A percentile compares a stretch with the other conserved stretches of the same genome.
These are phyloP conservation scores for Carex arenaria DNA, from an alignment of 202 grass and related monocot species.

Conservation along the genomic window DNA sequence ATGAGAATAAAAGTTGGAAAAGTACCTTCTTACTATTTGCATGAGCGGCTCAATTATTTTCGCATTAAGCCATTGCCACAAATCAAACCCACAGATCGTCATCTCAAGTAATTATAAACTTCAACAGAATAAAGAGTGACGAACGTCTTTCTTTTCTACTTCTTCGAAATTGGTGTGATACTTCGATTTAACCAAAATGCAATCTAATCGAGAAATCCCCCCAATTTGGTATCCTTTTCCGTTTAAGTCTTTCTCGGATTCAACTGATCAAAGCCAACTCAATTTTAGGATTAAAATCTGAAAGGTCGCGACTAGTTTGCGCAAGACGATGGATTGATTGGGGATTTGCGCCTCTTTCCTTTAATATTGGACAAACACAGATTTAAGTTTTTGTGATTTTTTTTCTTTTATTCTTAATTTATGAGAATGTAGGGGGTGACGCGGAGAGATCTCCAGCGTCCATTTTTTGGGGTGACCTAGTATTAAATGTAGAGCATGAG, in stretches of 20 bases:
- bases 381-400: too few species aligned
- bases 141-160: not conserved
- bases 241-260: not conserved
- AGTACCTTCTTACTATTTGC: slow-evolving; percentile 69
- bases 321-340: too few species aligned
- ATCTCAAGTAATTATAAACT: slow-evolving; percentile 11
- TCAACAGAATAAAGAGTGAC: not conserved
- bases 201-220: not conserved
- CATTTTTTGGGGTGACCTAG: too few species aligned
- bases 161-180: not conserved
- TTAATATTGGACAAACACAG: too few species aligned
- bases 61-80: slow-evolving; percentile 51
- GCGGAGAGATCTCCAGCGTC: too few species aligned
- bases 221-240: not conserved
- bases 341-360: too few species aligned
- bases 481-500: too few species aligned
- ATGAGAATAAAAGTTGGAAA: not conserved
- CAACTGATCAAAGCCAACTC: not conserved
- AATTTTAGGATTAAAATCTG: not conserved
- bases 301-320: not conserved
- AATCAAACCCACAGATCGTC: slow-evolving; percentile 22
- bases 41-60: slow-evolving; percentile 59
- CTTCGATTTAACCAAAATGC: not conserved
- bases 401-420: too few species aligned
- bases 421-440: too few species aligned